These are phyloP conservation scores for Schwanniomyces sp. DNA, from an alignment of 805 yeast genomes.

Conservation along the genomic window DNA sequence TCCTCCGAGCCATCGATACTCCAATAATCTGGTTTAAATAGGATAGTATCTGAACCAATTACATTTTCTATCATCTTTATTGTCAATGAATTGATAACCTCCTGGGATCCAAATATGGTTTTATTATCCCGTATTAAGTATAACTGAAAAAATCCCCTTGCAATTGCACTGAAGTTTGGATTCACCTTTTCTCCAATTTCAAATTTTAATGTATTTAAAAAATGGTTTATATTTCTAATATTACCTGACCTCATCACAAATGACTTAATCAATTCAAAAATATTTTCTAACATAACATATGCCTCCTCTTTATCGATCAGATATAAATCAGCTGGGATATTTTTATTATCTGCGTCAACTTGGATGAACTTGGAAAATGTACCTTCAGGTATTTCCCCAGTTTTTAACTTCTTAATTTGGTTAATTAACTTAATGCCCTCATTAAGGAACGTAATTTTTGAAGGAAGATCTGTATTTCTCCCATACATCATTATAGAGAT, in stretches of 20 bases:
- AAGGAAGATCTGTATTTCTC: not conserved
- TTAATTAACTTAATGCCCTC: slow-evolving; percentile 13
- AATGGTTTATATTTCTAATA: slow-evolving; percentile 20
- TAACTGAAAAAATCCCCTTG: slow-evolving; percentile 63
- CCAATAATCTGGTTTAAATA: slow-evolving; percentile 27
- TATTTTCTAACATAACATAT: slow-evolving; percentile 13
- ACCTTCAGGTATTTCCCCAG: slow-evolving; percentile 16
- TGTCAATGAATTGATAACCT: slow-evolving; percentile 13
- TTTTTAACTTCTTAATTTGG: slow-evolving; percentile 1
- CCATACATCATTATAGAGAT: slow-evolving; percentile 14
- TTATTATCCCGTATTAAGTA: slow-evolving; percentile 63
- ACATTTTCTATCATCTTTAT: slow-evolving; percentile 44
- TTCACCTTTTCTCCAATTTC: slow-evolving; percentile 24
- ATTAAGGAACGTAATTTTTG: slow-evolving; percentile 12
- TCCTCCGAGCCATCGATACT: slow-evolving; percentile 12
- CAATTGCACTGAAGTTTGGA: slow-evolving; percentile 41
- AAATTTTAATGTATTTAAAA: slow-evolving; percentile 25
- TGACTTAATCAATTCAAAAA: slow-evolving; percentile 18
- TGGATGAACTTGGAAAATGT: slow-evolving; percentile 37
- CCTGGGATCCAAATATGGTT: slow-evolving; percentile 49
- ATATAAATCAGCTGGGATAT: slow-evolving; percentile 36
- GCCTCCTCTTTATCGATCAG: slow-evolving; percentile 19
- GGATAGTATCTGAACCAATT: slow-evolving; percentile 34
- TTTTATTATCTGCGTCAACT: slow-evolving; percentile 33
- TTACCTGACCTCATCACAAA: slow-evolving; percentile 17